Percentiles rank a stretch among this genome's conserved stretches.
phyloP scores from a whole-genome alignment of 306 rosid species.

The Corylus avellana region DNA sequence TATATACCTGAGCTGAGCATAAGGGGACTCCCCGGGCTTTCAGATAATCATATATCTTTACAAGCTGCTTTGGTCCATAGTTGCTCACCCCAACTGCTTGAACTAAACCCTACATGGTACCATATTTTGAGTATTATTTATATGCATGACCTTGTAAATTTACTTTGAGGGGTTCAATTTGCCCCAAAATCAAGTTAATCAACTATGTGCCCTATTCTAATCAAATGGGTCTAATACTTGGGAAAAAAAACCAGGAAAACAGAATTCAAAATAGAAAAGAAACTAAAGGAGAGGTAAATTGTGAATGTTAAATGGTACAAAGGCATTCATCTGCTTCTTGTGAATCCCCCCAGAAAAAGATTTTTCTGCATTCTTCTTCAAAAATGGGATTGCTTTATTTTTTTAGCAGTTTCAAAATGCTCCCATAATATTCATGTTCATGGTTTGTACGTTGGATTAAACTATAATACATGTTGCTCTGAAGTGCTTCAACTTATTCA shows the following conservation, averaged over 20 bases:
- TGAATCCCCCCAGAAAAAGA: neutral
- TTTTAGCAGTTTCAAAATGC: neutral
- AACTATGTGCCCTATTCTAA: neutral
- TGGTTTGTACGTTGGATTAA: neutral
- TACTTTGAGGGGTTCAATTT: neutral
- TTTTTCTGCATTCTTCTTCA: neutral
- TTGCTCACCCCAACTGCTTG: conserved; percentile 96
- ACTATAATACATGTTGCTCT: neutral
- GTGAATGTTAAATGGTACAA: neutral
- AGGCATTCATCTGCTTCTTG: neutral
- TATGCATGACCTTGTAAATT: neutral
- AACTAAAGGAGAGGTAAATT: neutral
- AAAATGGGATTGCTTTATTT: neutral
- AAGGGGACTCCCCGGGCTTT: conserved; percentile 84
- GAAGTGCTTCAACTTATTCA: neutral
- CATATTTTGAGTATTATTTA: conserved; percentile 17
- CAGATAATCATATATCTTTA: conserved; percentile 79
- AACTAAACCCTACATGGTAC: conserved; percentile 68
- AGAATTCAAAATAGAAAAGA: neutral
- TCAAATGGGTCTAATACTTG: neutral
- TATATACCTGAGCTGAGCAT: conserved; percentile 80
- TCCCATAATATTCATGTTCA: neutral
- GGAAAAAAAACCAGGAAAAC: neutral
- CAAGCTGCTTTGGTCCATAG: conserved; percentile 89
- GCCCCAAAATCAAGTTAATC: neutral